Conservation (phyloP, 768 basidiomycete genomes). For the Russula ochroleuca region DNA sequence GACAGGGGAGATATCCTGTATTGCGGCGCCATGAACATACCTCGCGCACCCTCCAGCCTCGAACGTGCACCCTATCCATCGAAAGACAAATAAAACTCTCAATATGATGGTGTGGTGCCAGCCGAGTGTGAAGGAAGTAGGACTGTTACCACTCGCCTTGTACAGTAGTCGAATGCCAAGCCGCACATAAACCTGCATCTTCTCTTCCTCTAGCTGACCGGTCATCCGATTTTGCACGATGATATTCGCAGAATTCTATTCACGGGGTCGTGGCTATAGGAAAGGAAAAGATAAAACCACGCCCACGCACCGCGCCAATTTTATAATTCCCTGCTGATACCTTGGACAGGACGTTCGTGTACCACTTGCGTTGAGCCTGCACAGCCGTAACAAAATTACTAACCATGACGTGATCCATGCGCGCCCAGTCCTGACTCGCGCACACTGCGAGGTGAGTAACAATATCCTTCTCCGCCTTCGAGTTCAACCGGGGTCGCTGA, state of each 20-base stretch:
- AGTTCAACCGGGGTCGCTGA: slow-evolving; percentile 78
- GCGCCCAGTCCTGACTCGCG: slow-evolving; percentile 88
- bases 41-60: slow-evolving; percentile 84
- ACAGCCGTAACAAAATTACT: slow-evolving; percentile 91
- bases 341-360: slow-evolving; percentile 84
- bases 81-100: background rate
- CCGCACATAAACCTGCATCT: slow-evolving; percentile 94
- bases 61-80: slow-evolving; percentile 66
- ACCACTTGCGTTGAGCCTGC: slow-evolving; percentile 97
- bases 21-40: slow-evolving; percentile 40
- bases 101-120: background rate
- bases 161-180: slow-evolving; percentile 91
- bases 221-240: slow-evolving; percentile 93
- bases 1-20: background rate
- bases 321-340: slow-evolving; percentile 83
- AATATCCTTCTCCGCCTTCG: slow-evolving; percentile 90
- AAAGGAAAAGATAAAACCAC: background rate
- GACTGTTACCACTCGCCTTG: slow-evolving; percentile 46
- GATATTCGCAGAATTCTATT: slow-evolving; percentile 93
- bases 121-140: background rate
- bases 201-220: slow-evolving; percentile 93
- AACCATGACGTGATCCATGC: slow-evolving; percentile 85
- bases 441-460: slow-evolving; percentile 97
- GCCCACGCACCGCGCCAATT: slow-evolving; percentile 73
- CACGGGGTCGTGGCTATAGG: background rate